These are phyloP conservation scores for Penicillium sp. DNA, from an alignment of 2,329 filamentous ascomycete species.

Conservation along the genomic window DNA sequence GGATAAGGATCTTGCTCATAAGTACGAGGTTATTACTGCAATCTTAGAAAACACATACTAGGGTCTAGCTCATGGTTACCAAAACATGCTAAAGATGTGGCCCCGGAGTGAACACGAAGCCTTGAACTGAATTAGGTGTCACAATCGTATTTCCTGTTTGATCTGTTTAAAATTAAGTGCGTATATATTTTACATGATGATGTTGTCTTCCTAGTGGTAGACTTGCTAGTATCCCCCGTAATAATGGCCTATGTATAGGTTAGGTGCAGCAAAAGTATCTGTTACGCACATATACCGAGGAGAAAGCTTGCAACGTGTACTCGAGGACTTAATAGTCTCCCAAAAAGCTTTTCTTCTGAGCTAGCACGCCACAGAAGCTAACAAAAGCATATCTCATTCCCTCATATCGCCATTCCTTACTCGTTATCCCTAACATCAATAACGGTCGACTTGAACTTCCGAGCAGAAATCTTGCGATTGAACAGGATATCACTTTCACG, in stretches of 20 bases:
- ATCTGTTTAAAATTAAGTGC: background rate
- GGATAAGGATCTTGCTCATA: background rate
- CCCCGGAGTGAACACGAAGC: background rate
- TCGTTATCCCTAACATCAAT: conserved; percentile 46
- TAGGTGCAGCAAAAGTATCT: background rate
- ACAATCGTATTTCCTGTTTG: background rate
- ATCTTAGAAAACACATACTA: background rate
- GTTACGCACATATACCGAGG: background rate
- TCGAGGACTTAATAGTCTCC: background rate
- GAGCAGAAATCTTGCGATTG: conserved; percentile 41
- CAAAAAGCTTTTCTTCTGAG: background rate
- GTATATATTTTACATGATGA: background rate
- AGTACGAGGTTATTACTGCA: background rate
- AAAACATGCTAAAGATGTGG: background rate
- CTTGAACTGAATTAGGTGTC: too few relatives aligned
- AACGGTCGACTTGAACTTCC: conserved; percentile 47
- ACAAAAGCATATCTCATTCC: background rate
- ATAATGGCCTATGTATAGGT: background rate
- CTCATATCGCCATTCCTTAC: conserved; percentile 19
- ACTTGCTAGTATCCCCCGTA: background rate
- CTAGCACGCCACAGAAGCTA: background rate
- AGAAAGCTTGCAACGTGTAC: background rate
- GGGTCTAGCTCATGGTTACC: background rate
- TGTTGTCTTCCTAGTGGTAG: background rate
- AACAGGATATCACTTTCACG: conserved; percentile 49